phyloP scores from a whole-genome alignment of 176 grass and related monocot species.

The Leersia perrieri region DNA sequence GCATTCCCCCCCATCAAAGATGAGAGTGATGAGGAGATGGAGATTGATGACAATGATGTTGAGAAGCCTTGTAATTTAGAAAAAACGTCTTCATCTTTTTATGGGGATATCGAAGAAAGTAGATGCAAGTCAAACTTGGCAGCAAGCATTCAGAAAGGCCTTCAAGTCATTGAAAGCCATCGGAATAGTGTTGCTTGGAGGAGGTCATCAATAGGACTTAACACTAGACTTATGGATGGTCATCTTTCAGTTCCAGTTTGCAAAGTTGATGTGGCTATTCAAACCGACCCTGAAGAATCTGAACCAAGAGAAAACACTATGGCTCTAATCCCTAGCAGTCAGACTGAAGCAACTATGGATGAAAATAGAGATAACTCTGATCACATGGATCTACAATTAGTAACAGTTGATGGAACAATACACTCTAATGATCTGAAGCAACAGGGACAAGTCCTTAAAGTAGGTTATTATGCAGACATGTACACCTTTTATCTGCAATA shows the following conservation, averaged over 20 bases:
- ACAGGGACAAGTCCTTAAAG: slow-evolving; percentile 43
- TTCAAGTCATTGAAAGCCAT: slow-evolving; percentile 47
- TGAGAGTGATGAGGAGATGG: slow-evolving; percentile 69
- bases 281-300: slow-evolving; percentile 43
- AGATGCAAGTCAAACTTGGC: slow-evolving; percentile 24
- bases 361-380: slow-evolving; percentile 17
- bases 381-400: slow-evolving; percentile 40
- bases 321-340: slow-evolving; percentile 27
- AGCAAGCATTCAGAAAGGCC: slow-evolving; percentile 52
- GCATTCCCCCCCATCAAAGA: slow-evolving; percentile 44
- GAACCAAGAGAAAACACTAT: slow-evolving; percentile 30
- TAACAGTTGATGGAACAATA: slow-evolving; percentile 37
- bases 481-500: neutral
- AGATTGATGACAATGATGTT: slow-evolving; percentile 62
- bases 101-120: neutral
- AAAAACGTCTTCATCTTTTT: slow-evolving; percentile 1
- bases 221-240: slow-evolving; percentile 27
- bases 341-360: slow-evolving; percentile 21
- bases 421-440: slow-evolving; percentile 37
- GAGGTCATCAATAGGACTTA: slow-evolving; percentile 53
- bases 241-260: slow-evolving; percentile 26
- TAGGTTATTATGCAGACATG: slow-evolving; percentile 13
- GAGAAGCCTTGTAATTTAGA: slow-evolving; percentile 41
- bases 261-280: slow-evolving; percentile 51
- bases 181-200: slow-evolving; percentile 29